Evolutionary conservation across 1,284 basidiomycete species (phyloP), one percentile per base, ranked within the genome.

Genomic region (Ceratobasidium sp.): DNA sequence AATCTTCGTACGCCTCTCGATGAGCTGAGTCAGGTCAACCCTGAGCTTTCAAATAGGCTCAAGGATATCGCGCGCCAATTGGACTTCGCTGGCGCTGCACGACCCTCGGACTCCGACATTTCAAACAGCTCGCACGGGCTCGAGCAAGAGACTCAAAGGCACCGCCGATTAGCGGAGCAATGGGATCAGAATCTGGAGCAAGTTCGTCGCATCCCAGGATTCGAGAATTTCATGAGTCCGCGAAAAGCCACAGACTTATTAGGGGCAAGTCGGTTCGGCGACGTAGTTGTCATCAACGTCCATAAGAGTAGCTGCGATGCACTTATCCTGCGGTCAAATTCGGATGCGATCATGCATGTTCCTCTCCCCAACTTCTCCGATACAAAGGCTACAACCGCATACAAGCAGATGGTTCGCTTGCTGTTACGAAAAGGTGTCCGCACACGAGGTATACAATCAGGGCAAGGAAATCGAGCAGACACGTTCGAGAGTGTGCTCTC

Each of bases 261-360:
- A 7, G 17, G 62, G 17, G 75, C 71, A 7, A 56, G 75, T 9
- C 15, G 27, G 1, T 53, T 50, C 4, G 71, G 67, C 14, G 67
- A 69, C 14, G 71, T 76, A 8, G 59, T 73, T 29, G 62, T 76
- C 14, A 29, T 77, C 31, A 77, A 77, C 51, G 50, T 69, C 19
- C 66, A 60, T 27, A 5, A 45, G 57, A 33, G 31, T n/a, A 54
- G 63, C 33, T 76, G 69, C 19, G 75, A 76, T 27, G 75, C 72
- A 7, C 47, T 76, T 1, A 60, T 74, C 22, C 36, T 77, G 15
- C 51, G 9, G 19, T 41, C 33, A 44, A 44, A 54, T 41, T 51
- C 15, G 5, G 5, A 27, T 14, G 29, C 33, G 36, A 24, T 74
- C 27, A 15, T 31, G 9, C 71, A 73, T 64, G 22, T 75, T 14